A percentile compares a stretch with the other conserved stretches of the same genome.
These are phyloP conservation scores for Gyromitra esculenta DNA, from an alignment of 2,329 filamentous ascomycete species.

Conservation along the genomic window DNA sequence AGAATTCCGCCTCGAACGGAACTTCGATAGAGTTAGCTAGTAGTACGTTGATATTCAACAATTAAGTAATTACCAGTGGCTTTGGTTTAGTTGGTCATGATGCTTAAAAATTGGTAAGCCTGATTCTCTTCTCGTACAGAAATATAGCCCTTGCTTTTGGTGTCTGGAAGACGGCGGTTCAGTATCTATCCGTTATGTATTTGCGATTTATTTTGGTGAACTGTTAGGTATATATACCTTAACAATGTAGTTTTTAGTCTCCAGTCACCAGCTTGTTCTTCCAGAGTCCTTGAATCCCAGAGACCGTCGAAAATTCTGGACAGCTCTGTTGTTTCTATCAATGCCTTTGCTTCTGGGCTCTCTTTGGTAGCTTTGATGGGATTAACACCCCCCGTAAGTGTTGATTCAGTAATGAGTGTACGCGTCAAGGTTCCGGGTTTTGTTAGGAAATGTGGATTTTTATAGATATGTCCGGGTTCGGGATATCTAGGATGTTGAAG, in stretches of 20 bases:
- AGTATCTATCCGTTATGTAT: background rate
- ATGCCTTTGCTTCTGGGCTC: background rate
- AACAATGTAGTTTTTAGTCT: conserved; percentile 57
- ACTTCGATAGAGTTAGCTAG: conserved; percentile 58
- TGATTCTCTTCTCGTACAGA: conserved; percentile 61
- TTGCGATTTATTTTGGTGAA: background rate
- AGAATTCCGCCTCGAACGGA: conserved; percentile 59
- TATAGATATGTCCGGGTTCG: conserved; percentile 24
- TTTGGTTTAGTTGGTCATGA: background rate
- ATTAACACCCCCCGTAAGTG: conserved; percentile 23
- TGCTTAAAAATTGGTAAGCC: background rate
- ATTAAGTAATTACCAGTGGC: conserved; percentile 56
- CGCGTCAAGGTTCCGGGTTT: conserved; percentile 10
- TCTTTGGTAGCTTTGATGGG: background rate
- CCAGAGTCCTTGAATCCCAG: conserved; percentile 50
- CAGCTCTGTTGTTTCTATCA: conserved; percentile 1
- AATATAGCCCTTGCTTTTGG: conserved; percentile 61
- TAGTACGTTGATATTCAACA: conserved; percentile 16
- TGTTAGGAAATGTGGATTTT: conserved; percentile 46
- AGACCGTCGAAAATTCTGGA: conserved; percentile 37
- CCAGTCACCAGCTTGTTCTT: conserved; percentile 53
- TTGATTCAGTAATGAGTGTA: conserved; percentile 22
- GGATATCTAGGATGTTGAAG: conserved; percentile 46
- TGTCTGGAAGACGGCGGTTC: conserved; percentile 58
- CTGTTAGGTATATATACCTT: conserved; percentile 52